Conservation (phyloP, 352 stramenopile genomes). For the Globisporangium takayamanum region DNA sequence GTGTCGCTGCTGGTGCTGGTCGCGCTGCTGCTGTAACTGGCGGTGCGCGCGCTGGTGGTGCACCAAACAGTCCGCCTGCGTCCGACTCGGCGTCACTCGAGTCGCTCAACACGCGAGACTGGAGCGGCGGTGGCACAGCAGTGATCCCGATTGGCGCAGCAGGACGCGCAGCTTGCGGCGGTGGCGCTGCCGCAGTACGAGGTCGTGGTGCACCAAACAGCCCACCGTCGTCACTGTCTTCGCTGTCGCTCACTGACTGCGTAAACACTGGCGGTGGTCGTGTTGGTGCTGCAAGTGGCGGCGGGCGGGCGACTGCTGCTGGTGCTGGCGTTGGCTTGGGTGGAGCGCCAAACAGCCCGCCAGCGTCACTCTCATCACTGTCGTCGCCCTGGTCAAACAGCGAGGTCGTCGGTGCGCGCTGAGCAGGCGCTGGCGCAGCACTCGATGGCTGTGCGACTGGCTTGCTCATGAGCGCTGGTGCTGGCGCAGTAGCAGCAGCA, state of each 20-base stretch:
- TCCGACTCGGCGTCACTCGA: slow-evolving; percentile 60
- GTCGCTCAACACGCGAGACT: slow-evolving; percentile 33
- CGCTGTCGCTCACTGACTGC: slow-evolving; percentile 20
- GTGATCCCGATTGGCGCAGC: slow-evolving; percentile 3
- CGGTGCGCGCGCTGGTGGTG: slow-evolving; percentile 15
- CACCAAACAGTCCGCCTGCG: slow-evolving; percentile 50
- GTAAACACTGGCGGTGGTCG: slow-evolving; percentile 20
- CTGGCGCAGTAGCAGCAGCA: background rate
- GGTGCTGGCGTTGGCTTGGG: background rate
- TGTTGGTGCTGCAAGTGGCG: slow-evolving; percentile 4
- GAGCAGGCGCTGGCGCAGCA: slow-evolving; percentile 6
- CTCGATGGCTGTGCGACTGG: slow-evolving; percentile 4
- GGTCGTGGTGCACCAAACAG: slow-evolving; percentile 31
- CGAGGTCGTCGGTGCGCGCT: slow-evolving; percentile 26
- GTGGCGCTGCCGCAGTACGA: slow-evolving; percentile 11
- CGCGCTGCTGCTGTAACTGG: background rate
- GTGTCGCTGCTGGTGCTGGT: slow-evolving; percentile 5
- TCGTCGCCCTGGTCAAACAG: slow-evolving; percentile 48
- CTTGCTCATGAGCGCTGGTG: background rate
- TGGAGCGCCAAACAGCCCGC: slow-evolving; percentile 29
- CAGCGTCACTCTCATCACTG: slow-evolving; percentile 19
- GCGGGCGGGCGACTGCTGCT: background rate
- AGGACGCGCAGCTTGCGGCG: slow-evolving; percentile 3
- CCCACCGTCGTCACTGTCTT: slow-evolving; percentile 30
- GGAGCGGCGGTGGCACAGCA: slow-evolving; percentile 10